A percentile compares a stretch with the other conserved stretches of the same genome.
Evolutionary conservation across 805 yeast genomes (phyloP).

Genomic region (Ogataea glucozyma): DNA sequence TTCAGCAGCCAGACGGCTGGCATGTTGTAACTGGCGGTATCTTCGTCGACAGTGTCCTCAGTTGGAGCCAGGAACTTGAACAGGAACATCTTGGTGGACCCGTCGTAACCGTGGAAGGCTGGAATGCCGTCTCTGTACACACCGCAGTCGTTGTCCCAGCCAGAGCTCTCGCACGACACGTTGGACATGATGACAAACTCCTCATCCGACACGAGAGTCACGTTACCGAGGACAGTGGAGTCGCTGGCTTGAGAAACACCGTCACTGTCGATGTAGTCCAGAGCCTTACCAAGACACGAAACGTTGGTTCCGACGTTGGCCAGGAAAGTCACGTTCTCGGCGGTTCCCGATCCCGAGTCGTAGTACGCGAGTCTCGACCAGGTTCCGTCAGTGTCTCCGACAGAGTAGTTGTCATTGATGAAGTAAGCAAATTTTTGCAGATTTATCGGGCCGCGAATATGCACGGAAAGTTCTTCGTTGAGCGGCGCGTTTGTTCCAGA

Average conservation of each 20-base stretch:
- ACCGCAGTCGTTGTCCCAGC: conserved; percentile 63
- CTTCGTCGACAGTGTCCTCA: conserved; percentile 42
- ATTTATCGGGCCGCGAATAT: conserved; percentile 73
- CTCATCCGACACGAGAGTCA: conserved; percentile 53
- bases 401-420: conserved; percentile 43
- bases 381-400: conserved; percentile 40
- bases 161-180: conserved; percentile 56
- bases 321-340: conserved; percentile 67
- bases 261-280: conserved; percentile 59
- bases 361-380: conserved; percentile 67
- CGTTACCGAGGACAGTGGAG: conserved; percentile 49
- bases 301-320: conserved; percentile 62
- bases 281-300: conserved; percentile 67
- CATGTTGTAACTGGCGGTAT: conserved; percentile 51
- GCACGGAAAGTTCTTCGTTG: conserved; percentile 70
- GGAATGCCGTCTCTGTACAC: conserved; percentile 74
- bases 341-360: conserved; percentile 47
- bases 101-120: conserved; percentile 71
- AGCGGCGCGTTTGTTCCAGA: conserved; percentile 67
- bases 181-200: conserved; percentile 64
- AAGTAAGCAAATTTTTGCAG: conserved; percentile 64
- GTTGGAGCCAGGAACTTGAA: conserved; percentile 70
- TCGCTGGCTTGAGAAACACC: conserved; percentile 50
- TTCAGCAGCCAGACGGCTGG: conserved; percentile 77
- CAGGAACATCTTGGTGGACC: conserved; percentile 67